Base-by-base conservation (phyloP, 495 filamentous ascomycete genomes). In the Aspergillus biplanus region DNA sequence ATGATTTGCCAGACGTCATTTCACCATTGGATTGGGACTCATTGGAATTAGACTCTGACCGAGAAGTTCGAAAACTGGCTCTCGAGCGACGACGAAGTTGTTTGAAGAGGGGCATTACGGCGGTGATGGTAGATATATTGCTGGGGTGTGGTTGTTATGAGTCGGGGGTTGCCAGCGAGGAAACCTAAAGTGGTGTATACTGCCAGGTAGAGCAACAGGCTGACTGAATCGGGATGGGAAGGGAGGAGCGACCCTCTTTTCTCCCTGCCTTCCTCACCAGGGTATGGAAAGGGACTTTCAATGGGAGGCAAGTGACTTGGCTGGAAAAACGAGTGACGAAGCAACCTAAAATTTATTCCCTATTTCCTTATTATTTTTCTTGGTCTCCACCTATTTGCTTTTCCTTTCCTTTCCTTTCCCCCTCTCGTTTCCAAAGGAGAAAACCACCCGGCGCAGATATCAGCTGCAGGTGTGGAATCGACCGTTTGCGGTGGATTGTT, bases 1-100 rank as follows among this genome's bases (percentile, higher is more conserved):
- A 84, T 5, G 87, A 90, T 69, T 87, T 83, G 33, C 78, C 84
- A 31, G 76, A 78, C 33, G 80, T 77, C 49, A 78, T 75, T 33
- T 83, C 79, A 57, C 77, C 83, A 71, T 78, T 83, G 60, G 76
- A 73, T 37, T 76, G 73, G 34, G 70, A 69, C 58, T 71, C 71
- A 55, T 70, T 77, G 61, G 72, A 76, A 82, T 85, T 70, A 13
- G 86, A 83, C 57, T 85, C 83, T 52, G 47, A 81, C 80, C 33
- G 83, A 81, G 56, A 78, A 78, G 75, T 37, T 32, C 61, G 61
- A 32, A 91, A 85, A 78, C 81, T 88, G 58, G 88, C 83, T 70
- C 81, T 87, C 66, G 90, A 90, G 60, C 87, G 86, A 67, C 92
- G 85, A 65, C 90, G 88, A 54, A 96, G 75, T 65, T 90, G 85